Evolutionary conservation across 1,139 yeast species (phyloP), one percentile per base, ranked within the genome.

Genomic region (Arxiozyma slooffiae): DNA sequence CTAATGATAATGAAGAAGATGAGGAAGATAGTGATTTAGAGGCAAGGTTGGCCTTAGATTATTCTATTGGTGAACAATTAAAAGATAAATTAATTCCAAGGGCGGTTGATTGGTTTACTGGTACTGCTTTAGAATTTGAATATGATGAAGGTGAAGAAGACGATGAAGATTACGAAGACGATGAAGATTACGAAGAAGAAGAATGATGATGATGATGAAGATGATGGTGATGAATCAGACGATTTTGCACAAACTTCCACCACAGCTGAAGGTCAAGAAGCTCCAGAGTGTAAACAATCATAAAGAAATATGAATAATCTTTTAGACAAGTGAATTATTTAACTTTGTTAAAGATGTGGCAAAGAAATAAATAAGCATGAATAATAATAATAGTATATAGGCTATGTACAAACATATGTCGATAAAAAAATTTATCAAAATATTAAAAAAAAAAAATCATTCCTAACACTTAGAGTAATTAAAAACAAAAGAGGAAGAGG

Each of bases 11-110:
- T 7, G 46, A 47, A 16, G 51, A 50, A 17, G 52, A 51, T 17
- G 48, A 48, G 7, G 53, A 52, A 30, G 51, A 40, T 4, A 55
- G 49, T 18, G 55, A 84, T 55, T 74, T 88, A 60, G 97, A 90
- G 67, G 85, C 81, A 52, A 80, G 88, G 66, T 78, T 92, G 62
- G 97, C 90, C 62, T 75, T 86, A 63, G 99, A 92, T 71, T 94
- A 92, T 73, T 95, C 90, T 66, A 76, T 90, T 58, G 99, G 98
- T 55, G 99, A 92, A 71, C 94, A 89, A 65, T 82, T 92, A 68
- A 92, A 94, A 74, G 97, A 94, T 69, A 84, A 94, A 69, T 79
- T 92, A 67, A 85, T 92, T 16, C 50, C 52, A 21, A 51, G 57
- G 38, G 54, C 58, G 52, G 54, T 77, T 67, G 52, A 72, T 57